Percentiles rank a stretch among this genome's conserved stretches.
Conservation (phyloP, 2,329 filamentous ascomycete species). For the Nemania sp. region DNA sequence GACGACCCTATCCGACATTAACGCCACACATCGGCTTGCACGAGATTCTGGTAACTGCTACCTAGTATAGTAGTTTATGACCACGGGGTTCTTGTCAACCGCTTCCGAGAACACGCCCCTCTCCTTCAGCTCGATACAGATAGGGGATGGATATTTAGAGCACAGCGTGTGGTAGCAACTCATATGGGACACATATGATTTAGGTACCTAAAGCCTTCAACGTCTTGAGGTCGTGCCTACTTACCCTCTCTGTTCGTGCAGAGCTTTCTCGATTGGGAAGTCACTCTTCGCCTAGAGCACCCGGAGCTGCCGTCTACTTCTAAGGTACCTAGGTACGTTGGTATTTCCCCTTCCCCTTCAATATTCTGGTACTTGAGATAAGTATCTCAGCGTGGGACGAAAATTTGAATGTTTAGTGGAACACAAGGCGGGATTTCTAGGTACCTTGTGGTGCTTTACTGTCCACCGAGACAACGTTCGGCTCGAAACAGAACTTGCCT, state of each 20-base stretch:
- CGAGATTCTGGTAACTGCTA: background rate
- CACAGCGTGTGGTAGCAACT: background rate
- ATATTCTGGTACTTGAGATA: background rate
- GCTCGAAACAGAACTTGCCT: too few relatives aligned
- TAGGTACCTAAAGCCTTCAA: conserved; percentile 14
- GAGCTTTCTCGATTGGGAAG: background rate
- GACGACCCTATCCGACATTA: background rate
- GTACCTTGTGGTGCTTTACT: too few relatives aligned
- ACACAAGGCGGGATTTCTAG: too few relatives aligned
- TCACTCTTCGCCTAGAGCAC: background rate
- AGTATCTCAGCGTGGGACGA: background rate
- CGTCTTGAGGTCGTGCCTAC: background rate
- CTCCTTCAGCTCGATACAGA: background rate
- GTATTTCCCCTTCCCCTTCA: too few relatives aligned
- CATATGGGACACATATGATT: background rate
- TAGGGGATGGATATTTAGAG: background rate
- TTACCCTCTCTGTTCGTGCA: background rate
- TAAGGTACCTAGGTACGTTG: too few relatives aligned
- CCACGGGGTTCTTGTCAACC: background rate
- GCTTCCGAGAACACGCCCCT: background rate
- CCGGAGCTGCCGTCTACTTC: too few relatives aligned
- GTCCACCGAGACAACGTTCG: too few relatives aligned
- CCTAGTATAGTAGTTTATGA: background rate
- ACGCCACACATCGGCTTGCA: background rate
- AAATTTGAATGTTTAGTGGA: too few relatives aligned